Evolutionary conservation across 2,329 filamentous ascomycete species (phyloP), one percentile per base, ranked within the genome.

Genomic region (Claviceps pazoutovae): DNA sequence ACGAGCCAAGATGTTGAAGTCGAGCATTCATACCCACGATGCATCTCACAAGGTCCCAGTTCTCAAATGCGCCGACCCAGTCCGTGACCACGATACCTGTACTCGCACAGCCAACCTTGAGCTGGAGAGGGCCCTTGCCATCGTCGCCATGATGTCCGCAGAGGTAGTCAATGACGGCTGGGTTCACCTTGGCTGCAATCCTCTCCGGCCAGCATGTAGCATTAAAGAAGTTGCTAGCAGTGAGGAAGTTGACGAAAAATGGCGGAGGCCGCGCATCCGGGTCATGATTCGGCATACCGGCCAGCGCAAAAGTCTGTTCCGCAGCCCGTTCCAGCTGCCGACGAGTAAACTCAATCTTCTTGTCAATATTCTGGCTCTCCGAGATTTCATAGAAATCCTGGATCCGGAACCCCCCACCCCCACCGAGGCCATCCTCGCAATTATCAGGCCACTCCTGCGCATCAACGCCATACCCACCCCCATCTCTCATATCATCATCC

Each of bases 331-430:
- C 82, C 46, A 96, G 79, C 59, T 95, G 89, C 23, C 83, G 82
- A 54, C 77, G 82, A 50, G 80, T 81, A 60, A 83, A 83, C 43
- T 74, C 68, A 54, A 95, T 84, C 74, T 97, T 98, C 67, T 83
- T 81, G 39, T 83, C 74, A 54, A 97, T 91, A 59, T 84, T 84
- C 54, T 79, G 72, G 21, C 78, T 81, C 66, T 88, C 80, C 46
- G 83, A 71, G 37, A 98, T 82, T 62, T 94, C 88, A 74, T 94
- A 97, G 68, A 91, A 96, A 71, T 97, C 93, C 70, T 97, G 93
- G 43, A 97, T 83, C 57, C 86, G 83, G 54, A 96, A 80, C 56
- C 82, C 74, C 3, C 87, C 88, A 60, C 82, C 82, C 8, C 79
- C 78, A 48, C 79, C 80, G 37, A 73, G 74, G 52, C 86, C 84